These are phyloP conservation scores for Pichia membranifaciens DNA, from an alignment of 805 yeast genomes.

Conservation along the genomic window DNA sequence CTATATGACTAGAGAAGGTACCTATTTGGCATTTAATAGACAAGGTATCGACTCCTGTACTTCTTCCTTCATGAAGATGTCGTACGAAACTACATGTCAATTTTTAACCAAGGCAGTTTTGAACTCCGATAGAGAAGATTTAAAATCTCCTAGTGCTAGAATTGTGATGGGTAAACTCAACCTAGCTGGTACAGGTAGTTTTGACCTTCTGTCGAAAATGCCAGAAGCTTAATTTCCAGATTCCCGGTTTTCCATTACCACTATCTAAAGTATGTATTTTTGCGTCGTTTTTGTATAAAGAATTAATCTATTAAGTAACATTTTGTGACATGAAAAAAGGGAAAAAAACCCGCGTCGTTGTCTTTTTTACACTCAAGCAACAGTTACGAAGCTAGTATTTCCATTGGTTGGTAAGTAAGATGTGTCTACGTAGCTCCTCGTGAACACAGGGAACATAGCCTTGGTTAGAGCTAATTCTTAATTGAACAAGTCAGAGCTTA, in stretches of 20 bases:
- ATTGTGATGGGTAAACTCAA: constrained; percentile 88
- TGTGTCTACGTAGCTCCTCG: too few species aligned
- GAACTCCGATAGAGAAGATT: constrained; percentile 81
- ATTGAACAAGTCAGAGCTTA: background rate
- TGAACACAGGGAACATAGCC: too few species aligned
- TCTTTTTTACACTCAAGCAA: too few species aligned
- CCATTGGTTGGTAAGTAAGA: too few species aligned
- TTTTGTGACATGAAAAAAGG: background rate
- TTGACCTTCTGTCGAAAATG: constrained; percentile 64
- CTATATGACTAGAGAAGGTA: constrained; percentile 98
- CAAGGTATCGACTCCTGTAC: constrained; percentile 96
- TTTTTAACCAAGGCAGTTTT: constrained; percentile 94
- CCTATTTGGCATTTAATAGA: constrained; percentile 93
- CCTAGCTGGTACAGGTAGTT: constrained; percentile 93
- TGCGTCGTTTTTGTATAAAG: background rate
- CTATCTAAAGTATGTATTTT: background rate
- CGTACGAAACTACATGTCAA: constrained; percentile 97
- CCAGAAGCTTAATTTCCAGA: constrained; percentile 22
- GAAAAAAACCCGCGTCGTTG: constrained; percentile 1
- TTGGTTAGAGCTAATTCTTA: too few species aligned
- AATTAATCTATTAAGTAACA: background rate
- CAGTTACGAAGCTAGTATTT: too few species aligned
- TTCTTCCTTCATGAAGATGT: constrained; percentile 97
- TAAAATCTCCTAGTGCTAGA: constrained; percentile 89
- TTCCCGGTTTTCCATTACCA: too few species aligned